phyloP scores from a whole-genome alignment of 2,329 filamentous ascomycete genomes.

The Exophiala oligosperma region DNA sequence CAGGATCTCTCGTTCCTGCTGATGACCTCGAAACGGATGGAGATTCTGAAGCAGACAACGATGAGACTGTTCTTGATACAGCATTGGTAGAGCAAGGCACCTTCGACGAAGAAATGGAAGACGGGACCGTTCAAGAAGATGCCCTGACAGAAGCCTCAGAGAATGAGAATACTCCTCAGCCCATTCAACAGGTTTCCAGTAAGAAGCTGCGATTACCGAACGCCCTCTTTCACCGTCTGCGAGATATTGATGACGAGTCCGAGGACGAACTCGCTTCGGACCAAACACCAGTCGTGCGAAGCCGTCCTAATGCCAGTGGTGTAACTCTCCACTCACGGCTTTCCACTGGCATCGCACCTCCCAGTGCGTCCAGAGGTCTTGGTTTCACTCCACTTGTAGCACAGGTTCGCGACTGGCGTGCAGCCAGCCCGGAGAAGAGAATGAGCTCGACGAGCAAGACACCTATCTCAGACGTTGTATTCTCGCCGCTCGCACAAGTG shows the following conservation, averaged over 20 bases:
- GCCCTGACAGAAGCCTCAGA: neutral
- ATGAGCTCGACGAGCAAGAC: conserved; percentile 26
- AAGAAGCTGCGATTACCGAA: conserved; percentile 15
- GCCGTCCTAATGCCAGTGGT: conserved; percentile 17
- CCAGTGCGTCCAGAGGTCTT: conserved; percentile 33
- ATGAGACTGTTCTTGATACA: conserved; percentile 19
- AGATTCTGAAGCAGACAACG: conserved; percentile 4
- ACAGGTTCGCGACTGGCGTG: conserved; percentile 63
- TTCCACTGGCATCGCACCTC: conserved; percentile 19
- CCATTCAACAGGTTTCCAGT: neutral
- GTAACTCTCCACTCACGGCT: conserved; percentile 19
- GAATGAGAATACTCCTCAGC: neutral
- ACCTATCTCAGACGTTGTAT: conserved; percentile 22
- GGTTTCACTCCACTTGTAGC: conserved; percentile 66
- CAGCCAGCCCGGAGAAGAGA: conserved; percentile 53
- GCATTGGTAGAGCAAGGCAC: conserved; percentile 24
- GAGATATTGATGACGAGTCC: conserved; percentile 27
- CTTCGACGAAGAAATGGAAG: conserved; percentile 3
- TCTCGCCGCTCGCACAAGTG: conserved; percentile 24
- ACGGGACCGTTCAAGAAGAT: neutral
- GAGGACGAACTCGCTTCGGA: conserved; percentile 32
- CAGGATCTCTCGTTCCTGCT: conserved; percentile 12
- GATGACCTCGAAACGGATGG: neutral
- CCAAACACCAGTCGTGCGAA: conserved; percentile 24
- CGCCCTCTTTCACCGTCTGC: conserved; percentile 15